A percentile compares a stretch with the other conserved stretches of the same genome.
Evolutionary conservation across 306 rosid genomes (phyloP).

Genomic region (Mimosa bimucronata): DNA sequence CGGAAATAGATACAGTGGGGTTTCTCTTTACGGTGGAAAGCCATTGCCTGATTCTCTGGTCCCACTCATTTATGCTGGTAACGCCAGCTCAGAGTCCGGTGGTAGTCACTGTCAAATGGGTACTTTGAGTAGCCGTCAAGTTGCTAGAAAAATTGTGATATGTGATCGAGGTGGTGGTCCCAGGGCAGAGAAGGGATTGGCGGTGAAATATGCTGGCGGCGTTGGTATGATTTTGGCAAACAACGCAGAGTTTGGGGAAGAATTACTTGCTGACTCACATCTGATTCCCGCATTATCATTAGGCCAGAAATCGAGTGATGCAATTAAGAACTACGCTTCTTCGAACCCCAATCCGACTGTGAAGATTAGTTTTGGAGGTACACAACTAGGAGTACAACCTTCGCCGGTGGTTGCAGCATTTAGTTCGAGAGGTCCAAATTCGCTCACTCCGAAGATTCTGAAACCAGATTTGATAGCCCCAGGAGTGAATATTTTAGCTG

Average conservation of each 20-base stretch:
- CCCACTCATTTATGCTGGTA: conserved; percentile 64
- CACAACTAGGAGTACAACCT: conserved; percentile 70
- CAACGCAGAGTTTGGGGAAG: conserved; percentile 74
- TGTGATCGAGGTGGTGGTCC: conserved; percentile 88
- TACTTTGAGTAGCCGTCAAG: conserved; percentile 52
- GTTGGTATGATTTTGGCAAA: conserved; percentile 80
- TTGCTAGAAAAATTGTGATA: conserved; percentile 71
- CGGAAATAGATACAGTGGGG: conserved; percentile 58
- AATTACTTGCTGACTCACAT: conserved; percentile 79
- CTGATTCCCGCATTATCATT: conserved; percentile 67
- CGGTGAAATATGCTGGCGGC: conserved; percentile 78
- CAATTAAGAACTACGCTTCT: conserved; percentile 54
- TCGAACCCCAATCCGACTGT: conserved; percentile 61
- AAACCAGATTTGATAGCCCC: conserved; percentile 96
- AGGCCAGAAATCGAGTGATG: conserved; percentile 63
- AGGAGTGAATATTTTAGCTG: conserved; percentile 88
- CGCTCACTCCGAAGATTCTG: conserved; percentile 65
- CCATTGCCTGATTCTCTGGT: conserved; percentile 45
- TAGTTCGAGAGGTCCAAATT: conserved; percentile 93
- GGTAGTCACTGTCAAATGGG: conserved; percentile 54
- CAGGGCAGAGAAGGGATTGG: conserved; percentile 70
- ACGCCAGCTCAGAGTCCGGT: conserved; percentile 50
- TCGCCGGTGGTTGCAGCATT: conserved; percentile 90
- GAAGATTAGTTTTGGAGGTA: conserved; percentile 51
- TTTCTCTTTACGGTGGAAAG: conserved; percentile 68